Evolutionary conservation across 306 rosid species (phyloP).

Genomic region (Begonia peltatifolia): DNA sequence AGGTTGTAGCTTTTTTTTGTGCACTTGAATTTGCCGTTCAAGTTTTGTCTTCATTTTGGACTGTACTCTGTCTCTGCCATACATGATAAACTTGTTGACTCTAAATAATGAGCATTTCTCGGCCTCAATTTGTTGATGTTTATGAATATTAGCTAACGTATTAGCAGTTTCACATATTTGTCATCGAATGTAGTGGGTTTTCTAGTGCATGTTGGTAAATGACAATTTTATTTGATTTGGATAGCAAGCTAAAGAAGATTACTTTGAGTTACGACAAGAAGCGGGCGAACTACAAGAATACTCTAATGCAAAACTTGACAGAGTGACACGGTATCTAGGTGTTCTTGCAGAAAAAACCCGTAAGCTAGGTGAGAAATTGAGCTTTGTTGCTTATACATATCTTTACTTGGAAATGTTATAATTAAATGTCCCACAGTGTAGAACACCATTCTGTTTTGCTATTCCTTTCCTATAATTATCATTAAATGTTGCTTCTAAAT

Average conservation of each 20-base stretch:
- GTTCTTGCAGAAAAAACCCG: slow-evolving; percentile 81
- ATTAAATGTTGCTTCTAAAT: background rate
- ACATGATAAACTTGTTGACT: too few relatives aligned
- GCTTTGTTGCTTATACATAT: slow-evolving; percentile 7
- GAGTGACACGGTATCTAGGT: slow-evolving; percentile 85
- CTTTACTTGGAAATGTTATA: too few relatives aligned
- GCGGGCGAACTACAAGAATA: slow-evolving; percentile 87
- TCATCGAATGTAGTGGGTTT: slow-evolving; percentile 12
- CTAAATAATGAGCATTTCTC: too few relatives aligned
- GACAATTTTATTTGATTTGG: slow-evolving; percentile 18
- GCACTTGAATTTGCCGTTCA: too few relatives aligned
- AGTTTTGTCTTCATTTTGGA: too few relatives aligned
- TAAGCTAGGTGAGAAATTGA: slow-evolving; percentile 48
- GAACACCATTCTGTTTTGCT: background rate
- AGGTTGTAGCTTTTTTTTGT: too few relatives aligned
- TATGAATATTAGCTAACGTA: too few relatives aligned
- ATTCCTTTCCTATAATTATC: background rate
- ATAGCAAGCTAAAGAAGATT: slow-evolving; percentile 86
- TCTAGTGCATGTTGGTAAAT: background rate
- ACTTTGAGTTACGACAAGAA: slow-evolving; percentile 74
- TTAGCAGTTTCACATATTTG: background rate
- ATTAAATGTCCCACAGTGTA: background rate
- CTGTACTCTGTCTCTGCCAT: too few relatives aligned
- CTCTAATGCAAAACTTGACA: slow-evolving; percentile 85
- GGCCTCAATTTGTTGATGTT: too few relatives aligned